These are phyloP conservation scores for Leucocoprinus leucothites DNA, from an alignment of 768 basidiomycete species.

Conservation along the genomic window DNA sequence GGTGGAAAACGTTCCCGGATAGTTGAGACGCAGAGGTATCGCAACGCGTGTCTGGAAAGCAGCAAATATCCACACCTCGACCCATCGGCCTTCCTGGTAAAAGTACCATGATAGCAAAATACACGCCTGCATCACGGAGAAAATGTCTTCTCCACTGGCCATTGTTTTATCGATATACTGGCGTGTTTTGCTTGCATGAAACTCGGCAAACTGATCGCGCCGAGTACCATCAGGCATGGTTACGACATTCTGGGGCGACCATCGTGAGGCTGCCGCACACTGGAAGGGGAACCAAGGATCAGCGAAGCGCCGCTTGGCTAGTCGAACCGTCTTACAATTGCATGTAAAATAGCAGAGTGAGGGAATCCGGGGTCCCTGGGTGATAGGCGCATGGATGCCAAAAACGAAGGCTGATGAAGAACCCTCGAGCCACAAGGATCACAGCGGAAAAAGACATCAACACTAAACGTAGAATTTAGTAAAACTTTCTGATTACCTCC, in stretches of 20 bases:
- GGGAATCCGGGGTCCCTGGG: slow-evolving; percentile 84
- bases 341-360: slow-evolving; percentile 86
- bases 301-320: slow-evolving; percentile 6
- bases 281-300: slow-evolving; percentile 26
- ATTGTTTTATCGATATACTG: slow-evolving; percentile 87
- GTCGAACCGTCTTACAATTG: slow-evolving; percentile 57
- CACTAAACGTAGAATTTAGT: slow-evolving; percentile 37
- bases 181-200: slow-evolving; percentile 83
- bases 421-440: slow-evolving; percentile 87
- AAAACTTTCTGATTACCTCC: slow-evolving; percentile 2
- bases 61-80: slow-evolving; percentile 90
- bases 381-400: slow-evolving; percentile 75
- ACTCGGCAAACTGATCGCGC: slow-evolving; percentile 84
- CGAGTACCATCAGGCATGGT: slow-evolving; percentile 71
- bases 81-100: slow-evolving; percentile 87
- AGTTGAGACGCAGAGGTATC: slow-evolving; percentile 78
- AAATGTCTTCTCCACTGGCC: slow-evolving; percentile 86
- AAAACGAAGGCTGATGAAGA: slow-evolving; percentile 76
- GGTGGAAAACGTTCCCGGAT: slow-evolving; percentile 78
- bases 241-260: slow-evolving; percentile 69
- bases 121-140: slow-evolving; percentile 84
- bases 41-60: slow-evolving; percentile 82
- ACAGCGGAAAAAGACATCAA: slow-evolving; percentile 85
- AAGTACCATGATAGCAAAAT: slow-evolving; percentile 88
- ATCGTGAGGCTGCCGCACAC: slow-evolving; percentile 83